phyloP scores from a whole-genome alignment of 106 monocot genomes.

The Phalaenopsis aphrodite region DNA sequence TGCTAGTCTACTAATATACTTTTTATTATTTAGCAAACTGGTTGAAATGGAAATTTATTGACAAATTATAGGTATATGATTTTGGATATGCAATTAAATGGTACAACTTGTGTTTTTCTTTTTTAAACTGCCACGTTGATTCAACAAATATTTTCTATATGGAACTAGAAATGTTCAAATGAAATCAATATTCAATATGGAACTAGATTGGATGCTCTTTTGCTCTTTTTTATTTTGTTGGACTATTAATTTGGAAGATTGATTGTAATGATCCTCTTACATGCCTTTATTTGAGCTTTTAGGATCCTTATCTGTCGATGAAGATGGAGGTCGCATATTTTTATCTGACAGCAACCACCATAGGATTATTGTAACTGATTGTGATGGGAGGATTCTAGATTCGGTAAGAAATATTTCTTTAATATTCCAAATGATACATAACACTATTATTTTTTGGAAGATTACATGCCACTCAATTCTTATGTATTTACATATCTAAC shows the following conservation, averaged over 20 bases:
- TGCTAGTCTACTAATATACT: not conserved
- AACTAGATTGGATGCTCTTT: not conserved
- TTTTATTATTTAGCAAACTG: not conserved
- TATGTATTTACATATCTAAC: too few relatives aligned
- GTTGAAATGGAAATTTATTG: not conserved
- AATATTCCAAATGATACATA: not conserved
- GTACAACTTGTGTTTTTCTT: not conserved
- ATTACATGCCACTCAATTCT: too few relatives aligned
- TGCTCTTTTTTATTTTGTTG: constrained; percentile 1
- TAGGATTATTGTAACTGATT: constrained; percentile 66
- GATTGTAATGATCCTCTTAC: not conserved
- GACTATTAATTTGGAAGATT: not conserved
- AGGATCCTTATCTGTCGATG: constrained; percentile 80
- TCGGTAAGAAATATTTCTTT: constrained; percentile 42
- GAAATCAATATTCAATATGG: too few relatives aligned
- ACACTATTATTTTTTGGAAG: not conserved
- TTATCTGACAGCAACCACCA: constrained; percentile 88
- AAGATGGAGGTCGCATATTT: constrained; percentile 66
- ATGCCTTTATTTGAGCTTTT: constrained; percentile 8
- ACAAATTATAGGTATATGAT: not conserved
- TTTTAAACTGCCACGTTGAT: not conserved
- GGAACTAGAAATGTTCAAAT: too few relatives aligned
- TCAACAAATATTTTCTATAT: not conserved
- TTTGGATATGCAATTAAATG: not conserved
- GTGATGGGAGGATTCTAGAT: constrained; percentile 65